A percentile compares a stretch with the other conserved stretches of the same genome.
These are phyloP conservation scores for Fagopyrum tataricum DNA, from an alignment of 148 eudicot genomes.

Conservation along the genomic window DNA sequence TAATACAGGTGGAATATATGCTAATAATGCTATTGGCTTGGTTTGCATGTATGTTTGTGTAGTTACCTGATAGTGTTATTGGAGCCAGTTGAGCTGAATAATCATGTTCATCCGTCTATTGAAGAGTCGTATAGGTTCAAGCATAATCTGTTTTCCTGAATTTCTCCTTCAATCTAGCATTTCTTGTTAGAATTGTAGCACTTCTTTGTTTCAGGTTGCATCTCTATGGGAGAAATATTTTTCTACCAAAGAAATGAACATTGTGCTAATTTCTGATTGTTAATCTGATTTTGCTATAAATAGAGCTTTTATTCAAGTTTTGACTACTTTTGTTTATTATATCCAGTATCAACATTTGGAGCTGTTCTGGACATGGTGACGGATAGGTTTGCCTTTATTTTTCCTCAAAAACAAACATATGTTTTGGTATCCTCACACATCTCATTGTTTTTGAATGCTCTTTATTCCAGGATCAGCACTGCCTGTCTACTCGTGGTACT, in stretches of 20 bases:
- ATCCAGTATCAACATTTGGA: conserved; percentile 79
- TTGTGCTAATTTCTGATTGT: neutral
- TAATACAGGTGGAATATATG: neutral
- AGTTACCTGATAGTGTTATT: neutral
- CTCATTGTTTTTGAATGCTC: neutral
- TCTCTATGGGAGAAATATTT: neutral
- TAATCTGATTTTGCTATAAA: neutral
- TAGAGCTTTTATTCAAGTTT: neutral
- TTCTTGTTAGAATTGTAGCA: neutral
- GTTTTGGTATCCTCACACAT: neutral
- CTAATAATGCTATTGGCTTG: neutral
- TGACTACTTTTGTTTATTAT: neutral
- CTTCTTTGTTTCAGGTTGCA: neutral
- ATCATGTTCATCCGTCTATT: neutral
- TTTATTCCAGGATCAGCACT: conserved; percentile 77
- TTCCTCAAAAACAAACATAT: neutral
- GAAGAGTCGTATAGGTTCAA: neutral
- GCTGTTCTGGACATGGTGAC: conserved; percentile 77
- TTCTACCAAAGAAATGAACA: neutral
- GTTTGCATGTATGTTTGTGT: neutral
- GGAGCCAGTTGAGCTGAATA: neutral
- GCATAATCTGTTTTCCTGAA: neutral
- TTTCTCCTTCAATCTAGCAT: neutral
- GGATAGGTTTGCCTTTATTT: neutral
- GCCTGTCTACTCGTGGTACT: conserved; percentile 89